These are phyloP conservation scores for Astrothelium subdiscretum DNA, from an alignment of 495 filamentous ascomycete genomes.

Conservation along the genomic window DNA sequence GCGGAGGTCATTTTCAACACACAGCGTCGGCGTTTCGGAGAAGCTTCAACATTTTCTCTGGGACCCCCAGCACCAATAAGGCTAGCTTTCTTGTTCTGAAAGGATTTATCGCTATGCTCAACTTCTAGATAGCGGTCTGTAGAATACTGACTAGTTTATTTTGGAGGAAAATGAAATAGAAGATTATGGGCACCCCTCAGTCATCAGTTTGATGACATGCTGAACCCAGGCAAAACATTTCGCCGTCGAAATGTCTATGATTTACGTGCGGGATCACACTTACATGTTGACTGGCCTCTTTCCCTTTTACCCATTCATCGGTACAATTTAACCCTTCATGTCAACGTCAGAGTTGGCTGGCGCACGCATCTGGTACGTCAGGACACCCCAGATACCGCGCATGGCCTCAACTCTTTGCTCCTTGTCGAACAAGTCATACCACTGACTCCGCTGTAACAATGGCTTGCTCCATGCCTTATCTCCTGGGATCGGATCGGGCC, in stretches of 20 bases:
- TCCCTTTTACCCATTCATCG: background rate
- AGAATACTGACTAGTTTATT: background rate
- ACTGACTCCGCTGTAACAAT: constrained; percentile 54
- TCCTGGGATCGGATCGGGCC: constrained; percentile 11
- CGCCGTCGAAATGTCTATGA: background rate
- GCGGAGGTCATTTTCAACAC: background rate
- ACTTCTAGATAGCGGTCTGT: background rate
- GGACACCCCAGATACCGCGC: constrained; percentile 61
- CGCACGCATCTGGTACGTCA: constrained; percentile 56
- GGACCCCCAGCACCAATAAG: background rate
- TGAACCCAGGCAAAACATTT: background rate
- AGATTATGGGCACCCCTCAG: too few species aligned
- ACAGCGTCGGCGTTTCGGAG: constrained; percentile 12
- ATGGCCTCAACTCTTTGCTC: constrained; percentile 62
- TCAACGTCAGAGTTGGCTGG: background rate
- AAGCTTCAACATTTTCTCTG: constrained; percentile 13
- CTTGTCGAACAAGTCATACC: constrained; percentile 64
- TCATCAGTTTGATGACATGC: too few species aligned
- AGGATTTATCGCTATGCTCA: background rate
- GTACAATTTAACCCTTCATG: background rate
- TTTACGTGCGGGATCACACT: background rate
- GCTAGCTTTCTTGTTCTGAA: background rate
- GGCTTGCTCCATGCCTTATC: constrained; percentile 14
- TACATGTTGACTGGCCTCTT: background rate
- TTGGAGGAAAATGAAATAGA: background rate